Base-by-base conservation (phyloP, 2,329 filamentous ascomycete species). In the Hypomyces rosellus region DNA sequence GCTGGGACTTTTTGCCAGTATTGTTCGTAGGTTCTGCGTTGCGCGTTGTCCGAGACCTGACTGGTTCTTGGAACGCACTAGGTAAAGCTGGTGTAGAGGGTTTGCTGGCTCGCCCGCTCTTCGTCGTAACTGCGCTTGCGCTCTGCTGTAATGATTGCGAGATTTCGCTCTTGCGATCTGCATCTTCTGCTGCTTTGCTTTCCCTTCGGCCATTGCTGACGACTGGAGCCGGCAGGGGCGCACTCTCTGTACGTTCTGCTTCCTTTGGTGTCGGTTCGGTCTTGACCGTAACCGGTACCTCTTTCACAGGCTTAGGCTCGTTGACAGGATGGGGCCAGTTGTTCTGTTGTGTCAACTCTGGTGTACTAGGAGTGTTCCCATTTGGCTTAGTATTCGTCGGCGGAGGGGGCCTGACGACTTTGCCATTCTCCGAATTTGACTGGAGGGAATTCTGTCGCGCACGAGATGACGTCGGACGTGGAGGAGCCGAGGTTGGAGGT, bases 391-490 rank as follows among this genome's bases (percentile, higher is more conserved):
- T 84, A 3, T 84, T 80, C 11, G 80, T 73, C 2, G 81, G 79
- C 2, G 84, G 82, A 5, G 77, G 68, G 2, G 83, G 80, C 34
- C 80, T 74, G 53, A 40, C 38, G 74, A 41, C 69, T 49, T 76
- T 75, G 49, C 69, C 63, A 54, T 74, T 76, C 53, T 88, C 82
- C 34, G 71, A 71, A 46, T 68, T 71, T n/a, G 79, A 77, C 51
- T 82, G 79, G 49, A 81, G 78, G 14, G 87, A 88, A 61, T 86
- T 91, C 63, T 90, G 88, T 61, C 89, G 83, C 36, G 82, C 81
- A 57, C 89, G 82, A 5, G 86, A 82, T 5, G 85, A 84, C 46
- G 80, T 75, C 12, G 88, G 84, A 40, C 85, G 80, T 51, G 81
- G 72, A 34, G 71, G 72, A 30, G 71, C 67, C 52, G 70, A 69